phyloP scores from a whole-genome alignment of 306 rosid species.

The Malus fusca region DNA sequence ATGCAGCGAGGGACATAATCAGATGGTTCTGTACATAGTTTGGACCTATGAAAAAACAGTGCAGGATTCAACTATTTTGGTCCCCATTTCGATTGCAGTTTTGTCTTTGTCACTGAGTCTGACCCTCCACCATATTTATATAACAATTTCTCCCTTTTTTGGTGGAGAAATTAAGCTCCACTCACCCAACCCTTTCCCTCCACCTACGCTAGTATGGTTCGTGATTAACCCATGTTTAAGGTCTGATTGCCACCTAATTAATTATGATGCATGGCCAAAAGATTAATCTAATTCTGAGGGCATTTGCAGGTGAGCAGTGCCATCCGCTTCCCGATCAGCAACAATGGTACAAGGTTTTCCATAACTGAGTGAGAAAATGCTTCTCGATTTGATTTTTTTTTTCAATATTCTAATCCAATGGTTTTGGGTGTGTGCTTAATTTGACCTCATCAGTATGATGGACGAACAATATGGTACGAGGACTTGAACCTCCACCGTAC shows the following conservation, averaged over 20 bases:
- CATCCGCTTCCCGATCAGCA: background rate
- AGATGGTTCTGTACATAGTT: background rate
- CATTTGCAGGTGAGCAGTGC: slow-evolving; percentile 2
- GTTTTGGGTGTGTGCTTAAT: background rate
- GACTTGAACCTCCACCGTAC: background rate
- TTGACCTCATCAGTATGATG: too few species aligned
- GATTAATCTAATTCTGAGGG: background rate
- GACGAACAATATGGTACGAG: too few species aligned
- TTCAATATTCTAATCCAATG: too few species aligned
- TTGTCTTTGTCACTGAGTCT: background rate
- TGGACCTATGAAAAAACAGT: background rate
- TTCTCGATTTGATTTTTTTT: background rate
- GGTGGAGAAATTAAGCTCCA: background rate
- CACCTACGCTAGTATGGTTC: background rate
- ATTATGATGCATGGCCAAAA: background rate
- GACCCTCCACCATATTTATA: background rate
- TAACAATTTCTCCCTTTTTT: background rate
- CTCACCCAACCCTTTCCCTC: background rate
- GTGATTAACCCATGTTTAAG: background rate
- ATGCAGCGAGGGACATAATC: background rate
- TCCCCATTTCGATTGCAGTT: background rate
- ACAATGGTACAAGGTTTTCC: background rate
- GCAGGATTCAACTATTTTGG: background rate
- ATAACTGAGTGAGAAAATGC: background rate
- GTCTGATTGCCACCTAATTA: background rate